Base-by-base conservation (phyloP, 371 early-diverging fungal genomes). In the Mortierella sp. region DNA sequence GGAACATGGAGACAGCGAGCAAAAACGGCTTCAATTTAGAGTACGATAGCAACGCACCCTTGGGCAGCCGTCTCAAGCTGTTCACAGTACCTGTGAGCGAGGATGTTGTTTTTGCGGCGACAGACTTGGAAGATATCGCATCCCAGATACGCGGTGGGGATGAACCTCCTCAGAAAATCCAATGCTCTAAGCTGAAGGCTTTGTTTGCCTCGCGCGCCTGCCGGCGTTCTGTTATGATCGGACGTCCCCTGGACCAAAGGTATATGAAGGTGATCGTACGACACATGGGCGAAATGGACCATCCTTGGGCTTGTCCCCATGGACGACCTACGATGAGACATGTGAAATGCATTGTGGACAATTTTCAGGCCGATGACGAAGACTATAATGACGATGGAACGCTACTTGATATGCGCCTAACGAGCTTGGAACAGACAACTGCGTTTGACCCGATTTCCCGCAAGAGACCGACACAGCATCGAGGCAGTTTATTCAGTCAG, bases 301-400 rank as follows among this genome's bases (percentile, higher is more conserved):
- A 95, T 61, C 96, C 96, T 27, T 97, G 95, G 96, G 98, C 98
- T 67, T 99, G 99, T 71, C 99, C 99, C 18, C 99, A 99, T 67
- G 99, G 99, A 4, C 83, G 99, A 19, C 99, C 99, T 1, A 98
- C 99, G 0, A 92, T 96, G 88, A 85, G 96, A 28, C 94, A 95
- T 73, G 68, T 97, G 46, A 54, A 84, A 16, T 86, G 84, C 41
- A 61, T 90, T 19, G 60, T 47, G 26, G 69, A 74, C n/a, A n/a
- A n/a, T n/a, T n/a, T n/a, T n/a, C n/a, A n/a, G n/a, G n/a, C n/a
- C n/a, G n/a, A n/a, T n/a, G n/a, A n/a, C n/a, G n/a, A n/a, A n/a
- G n/a, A n/a, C n/a, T n/a, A n/a, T n/a, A n/a, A n/a, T n/a, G n/a
- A n/a, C n/a, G 34, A 34, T 34, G 34, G 34, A 10, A 34, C n/a